phyloP scores from a whole-genome alignment of 2,329 filamentous ascomycete species.

The Aureobasidium musti region DNA sequence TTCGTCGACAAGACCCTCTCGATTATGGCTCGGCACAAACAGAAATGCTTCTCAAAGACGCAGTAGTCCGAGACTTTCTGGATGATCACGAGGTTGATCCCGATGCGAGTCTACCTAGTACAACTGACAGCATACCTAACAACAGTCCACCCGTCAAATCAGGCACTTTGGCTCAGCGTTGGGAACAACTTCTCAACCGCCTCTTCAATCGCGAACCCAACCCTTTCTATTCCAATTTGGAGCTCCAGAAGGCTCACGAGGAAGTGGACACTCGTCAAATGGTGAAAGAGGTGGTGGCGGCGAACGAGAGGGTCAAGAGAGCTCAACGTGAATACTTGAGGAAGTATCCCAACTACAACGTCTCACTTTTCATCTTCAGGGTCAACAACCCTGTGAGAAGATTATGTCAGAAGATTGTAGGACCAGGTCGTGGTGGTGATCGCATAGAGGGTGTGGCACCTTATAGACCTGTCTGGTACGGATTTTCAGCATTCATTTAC shows the following conservation, averaged over 20 bases:
- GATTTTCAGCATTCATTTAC: conserved; percentile 92
- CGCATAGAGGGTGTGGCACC: conserved; percentile 88
- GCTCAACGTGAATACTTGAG: conserved; percentile 89
- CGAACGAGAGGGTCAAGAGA: conserved; percentile 77
- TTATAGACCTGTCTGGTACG: conserved; percentile 87
- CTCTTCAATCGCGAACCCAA: conserved; percentile 68
- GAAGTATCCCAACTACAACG: conserved; percentile 88
- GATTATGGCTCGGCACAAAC: conserved; percentile 90
- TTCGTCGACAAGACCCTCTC: conserved; percentile 73
- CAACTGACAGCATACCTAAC: neutral
- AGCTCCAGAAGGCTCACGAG: conserved; percentile 70
- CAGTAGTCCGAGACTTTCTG: conserved; percentile 90
- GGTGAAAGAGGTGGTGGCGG: conserved; percentile 85
- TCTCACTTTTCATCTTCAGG: conserved; percentile 81
- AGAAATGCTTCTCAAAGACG: conserved; percentile 96
- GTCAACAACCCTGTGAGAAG: conserved; percentile 76
- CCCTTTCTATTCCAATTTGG: conserved; percentile 86
- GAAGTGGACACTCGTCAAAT: conserved; percentile 81
- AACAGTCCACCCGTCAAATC: conserved; percentile 11
- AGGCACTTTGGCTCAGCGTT: conserved; percentile 28
- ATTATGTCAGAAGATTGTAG: conserved; percentile 85
- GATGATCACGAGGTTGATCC: conserved; percentile 63
- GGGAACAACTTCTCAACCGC: conserved; percentile 36
- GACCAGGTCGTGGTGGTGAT: conserved; percentile 82
- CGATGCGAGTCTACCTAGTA: conserved; percentile 13